These are phyloP conservation scores for Fusarium chlamydosporum DNA, from an alignment of 2,329 filamentous ascomycete species.

Conservation along the genomic window DNA sequence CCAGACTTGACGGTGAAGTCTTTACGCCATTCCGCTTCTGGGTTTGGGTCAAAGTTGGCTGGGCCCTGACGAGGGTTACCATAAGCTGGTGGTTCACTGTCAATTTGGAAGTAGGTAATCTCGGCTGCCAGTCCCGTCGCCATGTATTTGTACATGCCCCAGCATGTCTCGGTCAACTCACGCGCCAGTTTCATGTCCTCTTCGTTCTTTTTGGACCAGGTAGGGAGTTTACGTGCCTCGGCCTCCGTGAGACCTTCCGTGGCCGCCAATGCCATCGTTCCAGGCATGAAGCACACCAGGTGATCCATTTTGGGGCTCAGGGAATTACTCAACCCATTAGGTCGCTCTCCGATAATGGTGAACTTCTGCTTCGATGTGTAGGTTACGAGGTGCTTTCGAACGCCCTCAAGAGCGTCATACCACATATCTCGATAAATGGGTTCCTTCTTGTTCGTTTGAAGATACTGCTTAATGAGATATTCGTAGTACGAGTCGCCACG, in stretches of 20 bases:
- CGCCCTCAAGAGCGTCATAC: constrained; percentile 85
- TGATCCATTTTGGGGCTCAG: constrained; percentile 97
- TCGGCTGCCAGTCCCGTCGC: constrained; percentile 93
- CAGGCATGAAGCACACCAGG: constrained; percentile 96
- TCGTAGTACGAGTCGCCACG: constrained; percentile 98
- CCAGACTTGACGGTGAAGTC: constrained; percentile 85
- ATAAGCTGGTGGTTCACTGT: constrained; percentile 73
- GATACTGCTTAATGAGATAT: constrained; percentile 98
- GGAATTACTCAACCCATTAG: constrained; percentile 74
- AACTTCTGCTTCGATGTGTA: constrained; percentile 85
- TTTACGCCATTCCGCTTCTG: constrained; percentile 76
- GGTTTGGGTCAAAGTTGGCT: constrained; percentile 64
- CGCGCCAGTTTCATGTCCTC: constrained; percentile 88
- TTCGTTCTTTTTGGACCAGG: constrained; percentile 84
- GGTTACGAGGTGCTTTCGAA: constrained; percentile 92
- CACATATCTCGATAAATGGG: constrained; percentile 92
- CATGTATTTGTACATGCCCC: constrained; percentile 95
- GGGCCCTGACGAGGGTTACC: constrained; percentile 66
- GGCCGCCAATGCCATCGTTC: constrained; percentile 90
- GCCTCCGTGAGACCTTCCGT: constrained; percentile 83
- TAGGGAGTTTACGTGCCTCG: constrained; percentile 78
- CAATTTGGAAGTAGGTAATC: constrained; percentile 90
- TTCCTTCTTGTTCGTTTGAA: constrained; percentile 91
- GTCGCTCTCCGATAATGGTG: constrained; percentile 91
- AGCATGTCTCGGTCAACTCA: constrained; percentile 96